These are phyloP conservation scores for Tricholoma sp. DNA, from an alignment of 768 basidiomycete genomes.

Conservation along the genomic window DNA sequence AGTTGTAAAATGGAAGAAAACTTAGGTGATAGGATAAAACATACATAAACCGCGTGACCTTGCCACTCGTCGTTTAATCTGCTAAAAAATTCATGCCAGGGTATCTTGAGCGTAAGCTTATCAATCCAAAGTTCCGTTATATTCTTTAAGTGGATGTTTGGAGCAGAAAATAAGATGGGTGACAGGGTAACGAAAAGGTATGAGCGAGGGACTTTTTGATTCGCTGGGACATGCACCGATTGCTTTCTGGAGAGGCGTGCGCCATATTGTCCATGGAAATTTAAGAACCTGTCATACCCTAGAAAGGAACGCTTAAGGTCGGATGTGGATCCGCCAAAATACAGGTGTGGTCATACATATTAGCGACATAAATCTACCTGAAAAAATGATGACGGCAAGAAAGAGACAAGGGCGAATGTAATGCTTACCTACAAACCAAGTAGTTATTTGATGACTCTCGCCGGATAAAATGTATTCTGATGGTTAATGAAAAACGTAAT, in stretches of 20 bases:
- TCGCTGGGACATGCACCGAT: conserved; percentile 21
- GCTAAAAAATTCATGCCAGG: conserved; percentile 34
- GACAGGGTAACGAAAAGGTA: conserved; percentile 29
- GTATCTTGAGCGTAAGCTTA: conserved; percentile 2
- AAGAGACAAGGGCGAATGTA: too few relatives aligned
- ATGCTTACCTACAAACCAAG: neutral
- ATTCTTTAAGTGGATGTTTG: conserved; percentile 33
- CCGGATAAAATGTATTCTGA: too few relatives aligned
- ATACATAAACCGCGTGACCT: conserved; percentile 41
- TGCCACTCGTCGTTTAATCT: conserved; percentile 34
- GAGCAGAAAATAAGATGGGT: conserved; percentile 40
- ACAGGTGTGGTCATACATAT: too few relatives aligned
- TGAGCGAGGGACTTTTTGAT: conserved; percentile 20
- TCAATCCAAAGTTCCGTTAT: conserved; percentile 47
- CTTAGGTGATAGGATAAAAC: neutral
- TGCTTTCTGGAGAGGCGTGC: conserved; percentile 34
- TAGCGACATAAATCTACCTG: too few relatives aligned
- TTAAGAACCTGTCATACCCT: conserved; percentile 26
- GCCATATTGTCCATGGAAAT: conserved; percentile 39
- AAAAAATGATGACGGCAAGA: too few relatives aligned
- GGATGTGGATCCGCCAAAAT: too few relatives aligned
- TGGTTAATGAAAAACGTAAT: too few relatives aligned
- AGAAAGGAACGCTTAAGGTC: too few relatives aligned
- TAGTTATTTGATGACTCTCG: neutral
- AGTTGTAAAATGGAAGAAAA: neutral